Evolutionary conservation across 495 filamentous ascomycete species (phyloP), one percentile per base, ranked within the genome.

Genomic region (Darksidea phi): DNA sequence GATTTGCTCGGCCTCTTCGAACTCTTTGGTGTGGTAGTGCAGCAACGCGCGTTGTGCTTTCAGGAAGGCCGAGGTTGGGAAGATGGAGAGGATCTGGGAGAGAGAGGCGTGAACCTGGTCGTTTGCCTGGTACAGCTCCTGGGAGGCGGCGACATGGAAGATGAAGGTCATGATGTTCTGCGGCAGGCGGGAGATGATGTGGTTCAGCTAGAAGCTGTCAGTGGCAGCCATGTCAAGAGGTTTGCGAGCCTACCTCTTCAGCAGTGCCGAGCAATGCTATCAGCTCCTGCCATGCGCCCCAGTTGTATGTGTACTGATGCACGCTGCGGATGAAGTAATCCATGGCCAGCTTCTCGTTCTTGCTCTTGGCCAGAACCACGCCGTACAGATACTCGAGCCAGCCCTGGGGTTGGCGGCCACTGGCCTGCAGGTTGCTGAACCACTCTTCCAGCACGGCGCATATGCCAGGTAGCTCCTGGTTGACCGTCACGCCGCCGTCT

Each of bases 341-440:
- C 70, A 89, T 84, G 8, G 94, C 94, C 48, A 86, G 78, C 26
- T 84, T 82, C 55, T 94, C 91, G 63, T 94, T 96, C 72, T 95
- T 95, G 47, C 90, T 85, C 72, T 92, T 96, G 3, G 86, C 78
- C n/a, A 97, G 78, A 36, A 96, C 85, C 67, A 97, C 85, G 0
- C 90, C 95, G 67, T 95, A 95, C 8, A 99, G 81, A 71, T 95
- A 99, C 67, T 97, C 89, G n/a, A 99, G 77, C 86, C 92, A 99
- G 7, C 92, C 92, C 63, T 97, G 71, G 17, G 69, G 63, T 24
- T 84, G 80, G 17, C 79, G 62, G 0, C 85, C 84, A 2, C 84
- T 81, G 12, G 76, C 75, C 46, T 74, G 77, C 36, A 84, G 82
- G 55, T 87, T 81, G 4, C 74, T 73, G 57, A 97, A 89, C 86